Base-by-base conservation (phyloP, 2,329 filamentous ascomycete species). In the Westerdykella aurantiaca region DNA sequence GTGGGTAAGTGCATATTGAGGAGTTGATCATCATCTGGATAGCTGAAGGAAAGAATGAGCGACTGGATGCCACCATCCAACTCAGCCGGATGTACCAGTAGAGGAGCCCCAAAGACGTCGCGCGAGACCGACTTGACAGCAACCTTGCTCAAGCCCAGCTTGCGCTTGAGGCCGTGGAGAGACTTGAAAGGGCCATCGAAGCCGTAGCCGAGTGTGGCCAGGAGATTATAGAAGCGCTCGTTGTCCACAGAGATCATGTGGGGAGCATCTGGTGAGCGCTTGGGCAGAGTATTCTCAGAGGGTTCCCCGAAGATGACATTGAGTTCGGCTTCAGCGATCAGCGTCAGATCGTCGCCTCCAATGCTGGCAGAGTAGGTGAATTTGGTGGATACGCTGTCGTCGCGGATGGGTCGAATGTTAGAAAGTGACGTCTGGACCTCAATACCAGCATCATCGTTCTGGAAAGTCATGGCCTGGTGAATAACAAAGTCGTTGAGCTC, bases 11-110 rank as follows among this genome's bases (percentile, higher is more conserved):
- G 52, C 11, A 61, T 25, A 35, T 46, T 31, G 47, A 60, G 50
- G 29, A 67, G 39, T 16, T 51, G 39, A 9, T 50, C 57, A 47
- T 67, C 62, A 7, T 48, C 45, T 1, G 66, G 66, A 23, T 55
- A 59, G 17, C 49, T 50, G 37, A 52, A 51, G 2, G 66, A 64
- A 2, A 56, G 49, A 17, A 66, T 34, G 14, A 60, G 45, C 0
- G 55, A 46, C 39, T 69, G 66, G 12, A 69, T 47, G 1, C 58
- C 57, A n/a, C 50, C 54, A 37, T 69, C 66, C 1, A 68, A 44
- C 11, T 47, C 34, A 1, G 48, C 54, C 1, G 66, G 66, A 41
- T 68, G 53, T 1, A 64, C 37, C 18, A 46, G 35, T 17, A 12
- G 38, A n/a, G n/a, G 35, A 23, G 22, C 42, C 46, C 25, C 42